phyloP scores from a whole-genome alignment of 805 yeast genomes.

The Dipodascus albidus region DNA sequence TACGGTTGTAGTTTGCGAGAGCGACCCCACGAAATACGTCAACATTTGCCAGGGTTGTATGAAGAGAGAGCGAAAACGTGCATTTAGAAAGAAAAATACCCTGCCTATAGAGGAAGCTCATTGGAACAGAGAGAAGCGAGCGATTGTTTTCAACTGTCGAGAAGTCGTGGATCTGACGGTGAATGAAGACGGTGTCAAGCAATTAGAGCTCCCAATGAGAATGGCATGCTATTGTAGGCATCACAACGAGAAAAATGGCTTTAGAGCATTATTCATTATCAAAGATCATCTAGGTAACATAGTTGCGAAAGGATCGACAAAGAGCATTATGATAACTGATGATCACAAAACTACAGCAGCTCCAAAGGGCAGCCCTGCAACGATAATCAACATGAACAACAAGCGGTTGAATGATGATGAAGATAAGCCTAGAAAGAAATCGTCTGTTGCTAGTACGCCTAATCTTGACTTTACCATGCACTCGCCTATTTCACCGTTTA shows the following conservation, averaged over 20 bases:
- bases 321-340: slow-evolving; percentile 85
- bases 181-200: slow-evolving; percentile 23
- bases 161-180: slow-evolving; percentile 57
- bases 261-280: slow-evolving; percentile 37
- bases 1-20: slow-evolving; percentile 60
- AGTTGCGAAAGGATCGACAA: slow-evolving; percentile 60
- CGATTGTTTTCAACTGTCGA: slow-evolving; percentile 82
- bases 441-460: neutral
- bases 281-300: slow-evolving; percentile 49
- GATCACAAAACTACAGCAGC: slow-evolving; percentile 47
- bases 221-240: slow-evolving; percentile 94
- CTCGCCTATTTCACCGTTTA: neutral
- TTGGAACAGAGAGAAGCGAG: slow-evolving; percentile 73
- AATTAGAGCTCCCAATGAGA: slow-evolving; percentile 49
- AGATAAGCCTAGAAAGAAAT: neutral
- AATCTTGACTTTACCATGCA: neutral
- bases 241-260: slow-evolving; percentile 82
- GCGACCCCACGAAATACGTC: slow-evolving; percentile 36
- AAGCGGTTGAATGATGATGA: neutral
- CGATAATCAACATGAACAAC: neutral
- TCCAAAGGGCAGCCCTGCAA: neutral
- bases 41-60: slow-evolving; percentile 82
- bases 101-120: slow-evolving; percentile 60
- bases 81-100: slow-evolving; percentile 82
- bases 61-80: slow-evolving; percentile 87